Conservation (phyloP, 441 rosid genomes). For the Macaranga tanarius region DNA sequence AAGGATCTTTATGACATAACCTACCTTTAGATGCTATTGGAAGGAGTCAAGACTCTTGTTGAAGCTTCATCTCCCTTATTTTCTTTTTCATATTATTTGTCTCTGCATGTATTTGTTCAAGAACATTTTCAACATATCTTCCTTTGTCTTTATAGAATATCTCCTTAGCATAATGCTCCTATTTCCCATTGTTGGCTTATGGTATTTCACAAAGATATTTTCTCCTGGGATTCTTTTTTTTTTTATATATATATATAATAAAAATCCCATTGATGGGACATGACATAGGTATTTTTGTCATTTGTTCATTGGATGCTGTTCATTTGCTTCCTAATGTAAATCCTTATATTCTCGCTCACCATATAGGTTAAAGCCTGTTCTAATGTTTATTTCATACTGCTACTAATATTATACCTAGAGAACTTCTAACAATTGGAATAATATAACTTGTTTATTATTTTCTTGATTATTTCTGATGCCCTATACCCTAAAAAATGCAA, state of each 20-base stretch:
- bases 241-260: too few relatives aligned
- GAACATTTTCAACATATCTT: too few relatives aligned
- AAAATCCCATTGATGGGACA: too few relatives aligned
- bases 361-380: not conserved
- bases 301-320: not conserved
- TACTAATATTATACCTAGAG: not conserved
- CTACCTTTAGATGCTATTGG: not conserved
- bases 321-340: not conserved
- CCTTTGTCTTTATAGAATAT: not conserved
- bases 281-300: too few relatives aligned
- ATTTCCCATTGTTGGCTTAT: not conserved
- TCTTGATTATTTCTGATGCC: not conserved
- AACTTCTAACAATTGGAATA: not conserved
- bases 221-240: not conserved
- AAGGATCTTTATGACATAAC: not conserved
- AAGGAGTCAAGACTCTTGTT: not conserved
- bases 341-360: not conserved
- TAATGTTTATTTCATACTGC: not conserved
- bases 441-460: not conserved
- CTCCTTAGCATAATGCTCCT: not conserved
- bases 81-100: not conserved
- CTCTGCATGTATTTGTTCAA: not conserved
- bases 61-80: not conserved
- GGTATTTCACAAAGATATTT: not conserved
- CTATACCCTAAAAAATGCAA: not conserved